Conservation (phyloP, 176 grass and related monocot species). For the Zoysia pacifica region DNA sequence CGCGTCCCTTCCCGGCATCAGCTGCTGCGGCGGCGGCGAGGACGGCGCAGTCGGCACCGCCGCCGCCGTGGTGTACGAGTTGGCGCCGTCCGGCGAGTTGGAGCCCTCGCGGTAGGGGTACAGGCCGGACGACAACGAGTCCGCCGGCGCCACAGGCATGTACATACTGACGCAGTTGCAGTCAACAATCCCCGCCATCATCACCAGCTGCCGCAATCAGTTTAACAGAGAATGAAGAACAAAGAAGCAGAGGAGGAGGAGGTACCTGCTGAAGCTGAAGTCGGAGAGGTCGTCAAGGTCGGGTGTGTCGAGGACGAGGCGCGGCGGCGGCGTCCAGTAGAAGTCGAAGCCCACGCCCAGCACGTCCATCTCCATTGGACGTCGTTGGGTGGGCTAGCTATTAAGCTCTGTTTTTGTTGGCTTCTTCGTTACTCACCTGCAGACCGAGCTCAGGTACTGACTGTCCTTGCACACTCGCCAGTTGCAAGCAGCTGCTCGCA, state of each 20-base stretch:
- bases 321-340: slow-evolving; percentile 50
- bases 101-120: slow-evolving; percentile 34
- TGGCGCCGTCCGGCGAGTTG: slow-evolving; percentile 47
- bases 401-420: too few species aligned
- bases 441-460: neutral
- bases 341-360: slow-evolving; percentile 26
- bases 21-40: neutral
- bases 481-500: neutral
- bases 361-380: slow-evolving; percentile 21
- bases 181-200: neutral
- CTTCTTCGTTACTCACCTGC: neutral
- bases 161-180: neutral
- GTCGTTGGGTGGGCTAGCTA: too few species aligned
- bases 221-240: neutral
- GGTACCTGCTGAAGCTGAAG: slow-evolving; percentile 35
- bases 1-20: neutral
- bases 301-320: neutral
- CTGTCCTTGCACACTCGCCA: neutral
- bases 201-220: neutral
- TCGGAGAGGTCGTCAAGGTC: slow-evolving; percentile 43
- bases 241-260: neutral
- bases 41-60: neutral
- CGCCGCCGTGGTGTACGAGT: neutral
- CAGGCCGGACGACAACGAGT: neutral
- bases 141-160: neutral